A percentile compares a stretch with the other conserved stretches of the same genome.
These are phyloP conservation scores for Knoxdaviesia capensis DNA, from an alignment of 2,329 filamentous ascomycete species.

Conservation along the genomic window DNA sequence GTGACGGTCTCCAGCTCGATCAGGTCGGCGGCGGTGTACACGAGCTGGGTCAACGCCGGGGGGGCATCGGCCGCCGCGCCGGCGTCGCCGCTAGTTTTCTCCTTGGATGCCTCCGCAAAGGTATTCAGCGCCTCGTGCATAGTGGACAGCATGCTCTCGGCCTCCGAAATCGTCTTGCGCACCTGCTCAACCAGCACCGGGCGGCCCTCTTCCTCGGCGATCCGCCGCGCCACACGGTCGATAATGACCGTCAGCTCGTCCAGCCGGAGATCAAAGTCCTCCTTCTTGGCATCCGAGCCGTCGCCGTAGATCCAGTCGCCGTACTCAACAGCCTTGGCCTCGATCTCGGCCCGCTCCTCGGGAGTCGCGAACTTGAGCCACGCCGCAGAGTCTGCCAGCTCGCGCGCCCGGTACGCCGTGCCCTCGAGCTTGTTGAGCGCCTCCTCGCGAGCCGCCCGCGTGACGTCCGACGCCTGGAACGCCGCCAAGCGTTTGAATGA, in stretches of 20 bases:
- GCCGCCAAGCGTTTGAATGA: conserved; percentile 54
- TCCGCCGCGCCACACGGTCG: conserved; percentile 54
- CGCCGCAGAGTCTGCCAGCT: conserved; percentile 56
- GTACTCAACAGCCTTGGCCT: conserved; percentile 44
- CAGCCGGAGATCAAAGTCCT: conserved; percentile 56
- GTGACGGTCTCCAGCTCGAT: conserved; percentile 40
- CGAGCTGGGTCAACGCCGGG: conserved; percentile 14
- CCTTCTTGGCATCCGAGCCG: conserved; percentile 53
- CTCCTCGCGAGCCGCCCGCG: conserved; percentile 61
- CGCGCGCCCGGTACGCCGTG: conserved; percentile 75
- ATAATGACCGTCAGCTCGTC: conserved; percentile 62
- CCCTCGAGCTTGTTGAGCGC: conserved; percentile 81
- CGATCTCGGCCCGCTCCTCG: conserved; percentile 44
- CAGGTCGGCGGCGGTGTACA: conserved; percentile 58
- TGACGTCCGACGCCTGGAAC: conserved; percentile 71
- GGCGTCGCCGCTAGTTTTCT: conserved; percentile 33
- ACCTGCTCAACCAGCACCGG: conserved; percentile 49
- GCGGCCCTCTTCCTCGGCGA: conserved; percentile 49
- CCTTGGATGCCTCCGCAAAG: conserved; percentile 17
- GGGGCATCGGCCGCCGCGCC: conserved; percentile 63
- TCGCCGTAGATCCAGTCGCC: conserved; percentile 88
- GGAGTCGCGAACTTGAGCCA: conserved; percentile 56
- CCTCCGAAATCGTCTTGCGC: conserved; percentile 49
- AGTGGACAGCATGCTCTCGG: conserved; percentile 46
- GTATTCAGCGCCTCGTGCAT: conserved; percentile 49